A percentile compares a stretch with the other conserved stretches of the same genome.
These are phyloP conservation scores for Ophiosphaerella korrae DNA, from an alignment of 2,329 filamentous ascomycete species.

Conservation along the genomic window DNA sequence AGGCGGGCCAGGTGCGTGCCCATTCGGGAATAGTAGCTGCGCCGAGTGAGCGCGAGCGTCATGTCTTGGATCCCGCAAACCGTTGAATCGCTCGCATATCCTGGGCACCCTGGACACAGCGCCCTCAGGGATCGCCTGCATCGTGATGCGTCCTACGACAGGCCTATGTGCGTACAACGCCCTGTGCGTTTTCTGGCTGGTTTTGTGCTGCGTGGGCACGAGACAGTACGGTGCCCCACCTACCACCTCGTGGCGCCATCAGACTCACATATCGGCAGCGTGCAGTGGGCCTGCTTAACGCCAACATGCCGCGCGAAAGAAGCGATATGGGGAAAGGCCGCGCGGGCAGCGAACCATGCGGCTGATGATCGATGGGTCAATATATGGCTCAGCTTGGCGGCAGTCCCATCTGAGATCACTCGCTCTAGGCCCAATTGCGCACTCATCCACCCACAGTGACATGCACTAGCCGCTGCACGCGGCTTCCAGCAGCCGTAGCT, in stretches of 20 bases:
- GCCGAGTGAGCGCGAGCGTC: conserved; percentile 42
- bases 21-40: conserved; percentile 38
- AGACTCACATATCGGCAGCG: conserved; percentile 4
- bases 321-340: conserved; percentile 16
- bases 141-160: conserved; percentile 20
- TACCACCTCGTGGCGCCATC: conserved; percentile 28
- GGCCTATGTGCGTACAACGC: conserved; percentile 21
- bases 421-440: conserved; percentile 45
- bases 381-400: conserved; percentile 45
- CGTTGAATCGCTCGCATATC: conserved; percentile 47
- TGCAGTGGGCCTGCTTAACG: conserved; percentile 19
- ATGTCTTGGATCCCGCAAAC: conserved; percentile 48
- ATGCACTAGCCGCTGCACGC: conserved; percentile 48
- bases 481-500: conserved; percentile 38
- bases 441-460: conserved; percentile 30
- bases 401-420: conserved; percentile 45
- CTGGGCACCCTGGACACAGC: conserved; percentile 38
- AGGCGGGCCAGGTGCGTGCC: conserved; percentile 35
- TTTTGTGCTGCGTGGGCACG: conserved; percentile 28
- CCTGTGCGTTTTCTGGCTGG: conserved; percentile 29
- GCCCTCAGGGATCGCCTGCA: conserved; percentile 45
- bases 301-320: conserved; percentile 23
- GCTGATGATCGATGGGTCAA: conserved; percentile 48
- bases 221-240: conserved; percentile 23
- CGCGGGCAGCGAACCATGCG: conserved; percentile 38